A percentile compares a stretch with the other conserved stretches of the same genome.
Conservation (phyloP, 2,329 filamentous ascomycete species). For the Alternaria conjuncta region DNA sequence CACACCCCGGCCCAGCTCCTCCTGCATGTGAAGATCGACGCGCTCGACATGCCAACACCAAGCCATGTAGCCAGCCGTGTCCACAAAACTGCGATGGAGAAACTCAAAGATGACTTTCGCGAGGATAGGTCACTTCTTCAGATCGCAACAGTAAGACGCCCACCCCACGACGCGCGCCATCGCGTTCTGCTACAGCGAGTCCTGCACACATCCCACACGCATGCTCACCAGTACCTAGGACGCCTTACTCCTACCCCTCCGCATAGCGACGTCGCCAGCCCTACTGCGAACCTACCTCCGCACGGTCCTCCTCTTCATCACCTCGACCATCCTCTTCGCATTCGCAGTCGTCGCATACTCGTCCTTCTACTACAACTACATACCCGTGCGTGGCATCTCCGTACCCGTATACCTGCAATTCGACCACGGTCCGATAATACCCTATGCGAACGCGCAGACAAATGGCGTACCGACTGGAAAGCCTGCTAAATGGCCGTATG, state of each 20-base stretch:
- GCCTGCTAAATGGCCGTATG: conserved; percentile 55
- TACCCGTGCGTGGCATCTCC: conserved; percentile 69
- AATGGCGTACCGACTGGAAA: conserved; percentile 2
- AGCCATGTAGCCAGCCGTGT: neutral
- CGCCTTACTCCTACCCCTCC: conserved; percentile 60
- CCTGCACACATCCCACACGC: neutral
- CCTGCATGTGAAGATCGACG: conserved; percentile 34
- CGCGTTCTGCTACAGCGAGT: neutral
- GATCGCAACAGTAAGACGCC: conserved; percentile 27
- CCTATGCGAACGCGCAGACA: conserved; percentile 12
- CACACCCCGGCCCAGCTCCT: conserved; percentile 19
- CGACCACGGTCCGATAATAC: conserved; percentile 46
- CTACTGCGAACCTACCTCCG: conserved; percentile 71
- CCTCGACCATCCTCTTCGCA: conserved; percentile 62
- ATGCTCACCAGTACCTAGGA: conserved; percentile 51
- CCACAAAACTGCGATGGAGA: conserved; percentile 25
- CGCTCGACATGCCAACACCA: conserved; percentile 8
- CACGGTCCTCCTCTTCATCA: conserved; percentile 60
- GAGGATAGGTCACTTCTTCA: conserved; percentile 22
- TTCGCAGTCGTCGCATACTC: conserved; percentile 67
- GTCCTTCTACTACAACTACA: conserved; percentile 72
- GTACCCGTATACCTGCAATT: conserved; percentile 71
- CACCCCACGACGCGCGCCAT: neutral
- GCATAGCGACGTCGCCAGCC: conserved; percentile 63
- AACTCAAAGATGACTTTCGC: conserved; percentile 26